Evolutionary conservation across 164 flowering plant species (phyloP), one percentile per base, ranked within the genome.

Genomic region (Aristolochia contorta): DNA sequence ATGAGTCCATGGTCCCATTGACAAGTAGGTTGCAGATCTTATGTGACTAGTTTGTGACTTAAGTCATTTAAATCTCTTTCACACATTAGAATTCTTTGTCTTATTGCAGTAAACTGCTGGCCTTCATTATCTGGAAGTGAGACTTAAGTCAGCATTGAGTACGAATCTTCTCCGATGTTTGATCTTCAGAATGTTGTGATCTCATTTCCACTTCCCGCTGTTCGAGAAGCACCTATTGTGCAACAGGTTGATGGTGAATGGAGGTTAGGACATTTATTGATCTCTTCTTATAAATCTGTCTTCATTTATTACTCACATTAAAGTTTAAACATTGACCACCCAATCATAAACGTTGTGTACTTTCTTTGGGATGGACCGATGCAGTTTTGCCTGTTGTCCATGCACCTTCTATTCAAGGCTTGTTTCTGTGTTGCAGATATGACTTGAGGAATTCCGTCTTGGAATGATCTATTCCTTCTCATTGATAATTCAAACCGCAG

Each of bases 201-300:
- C 24, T 85, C 94, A 0, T 86, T 91, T 27, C 99, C 97, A 63
- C 93, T 94, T 64, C 99, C 97, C 21, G 91, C 97, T 72, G 84
- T 87, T 62, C 76, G 97, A 56, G 97, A 91, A 61, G 79, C 91
- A 41, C 99, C 99, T 54, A 82, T 66, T 75, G 87, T 94, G 19
- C 84, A 73, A 65, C 97, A 94, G 74, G 73, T 91, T 71, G 99
- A 94, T 79, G 99, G 99, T 23, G 99, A 94, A 62, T 91, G 93
- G 96, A 91, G 97, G 99, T 87, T 55, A 61, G 74, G 47, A 14
- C 53, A 37, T 21, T 27, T 37, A 13, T 33, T 1, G 10, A 37
- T 37, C 43, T 37, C 10, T 37, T 37, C 43, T 10, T 37, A 37
- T 37, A 37, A 37, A 37, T 37, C 43, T 32, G 9, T 37, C 43